These are phyloP conservation scores for Babesia caballi DNA, from an alignment of 169 alveolate genomes.

Conservation along the genomic window DNA sequence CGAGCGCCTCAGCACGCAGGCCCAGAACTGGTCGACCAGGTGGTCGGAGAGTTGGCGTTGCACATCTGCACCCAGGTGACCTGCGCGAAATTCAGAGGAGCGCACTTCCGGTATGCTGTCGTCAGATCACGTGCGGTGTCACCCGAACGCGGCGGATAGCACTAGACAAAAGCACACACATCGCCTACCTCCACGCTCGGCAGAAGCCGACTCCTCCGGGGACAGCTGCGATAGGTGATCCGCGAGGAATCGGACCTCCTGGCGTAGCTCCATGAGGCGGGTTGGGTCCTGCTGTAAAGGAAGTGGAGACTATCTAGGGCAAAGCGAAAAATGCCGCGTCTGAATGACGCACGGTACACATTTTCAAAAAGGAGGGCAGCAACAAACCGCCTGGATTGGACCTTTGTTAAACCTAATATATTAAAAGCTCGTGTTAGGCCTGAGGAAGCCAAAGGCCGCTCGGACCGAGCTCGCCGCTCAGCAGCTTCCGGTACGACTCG, in stretches of 20 bases:
- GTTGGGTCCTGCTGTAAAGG: background rate
- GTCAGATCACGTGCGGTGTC: background rate
- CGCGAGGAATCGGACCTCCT: slow-evolving; percentile 12
- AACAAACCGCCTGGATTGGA: no score
- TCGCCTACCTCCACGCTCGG: slow-evolving; percentile 7
- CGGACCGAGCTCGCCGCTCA: slow-evolving; percentile 17
- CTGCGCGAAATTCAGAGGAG: no score
- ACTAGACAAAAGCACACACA: background rate
- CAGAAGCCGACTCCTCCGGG: background rate
- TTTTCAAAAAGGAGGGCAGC: no score
- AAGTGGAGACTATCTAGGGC: background rate
- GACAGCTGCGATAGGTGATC: slow-evolving; percentile 3
- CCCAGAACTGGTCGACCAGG: slow-evolving; percentile 26
- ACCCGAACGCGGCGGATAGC: background rate
- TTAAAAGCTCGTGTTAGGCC: background rate
- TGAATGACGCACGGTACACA: no score
- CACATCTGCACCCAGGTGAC: slow-evolving; percentile 4
- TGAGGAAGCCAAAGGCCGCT: slow-evolving; percentile 45
- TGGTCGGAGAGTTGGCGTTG: slow-evolving; percentile 7
- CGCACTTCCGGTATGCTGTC: no score
- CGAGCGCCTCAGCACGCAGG: slow-evolving; percentile 10
- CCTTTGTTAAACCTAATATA: no score
- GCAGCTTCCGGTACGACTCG: slow-evolving; percentile 41
- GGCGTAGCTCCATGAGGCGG: background rate
- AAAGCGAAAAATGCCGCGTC: no score